A percentile compares a stretch with the other conserved stretches of the same genome.
phyloP scores from a whole-genome alignment of 352 stramenopile species.

The Phytophthora citrophthora region DNA sequence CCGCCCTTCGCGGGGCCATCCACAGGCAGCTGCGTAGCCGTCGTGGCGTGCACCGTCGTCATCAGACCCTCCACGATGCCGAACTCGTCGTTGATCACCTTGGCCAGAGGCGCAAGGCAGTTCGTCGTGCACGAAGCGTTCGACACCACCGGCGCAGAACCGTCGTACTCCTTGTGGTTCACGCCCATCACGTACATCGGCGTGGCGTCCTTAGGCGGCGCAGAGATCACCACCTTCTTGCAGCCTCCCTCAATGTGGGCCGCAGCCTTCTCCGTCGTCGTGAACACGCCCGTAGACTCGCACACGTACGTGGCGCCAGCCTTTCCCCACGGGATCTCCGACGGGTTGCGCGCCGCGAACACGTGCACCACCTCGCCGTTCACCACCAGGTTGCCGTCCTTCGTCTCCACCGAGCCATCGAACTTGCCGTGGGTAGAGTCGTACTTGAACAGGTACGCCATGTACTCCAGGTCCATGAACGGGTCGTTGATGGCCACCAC shows the following conservation, averaged over 20 bases:
- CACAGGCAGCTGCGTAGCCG: constrained; percentile 97
- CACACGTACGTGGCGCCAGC: constrained; percentile 94
- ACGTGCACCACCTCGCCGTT: constrained; percentile 94
- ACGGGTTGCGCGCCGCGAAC: constrained; percentile 93
- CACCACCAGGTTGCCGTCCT: constrained; percentile 88
- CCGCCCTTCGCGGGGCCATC: constrained; percentile 93
- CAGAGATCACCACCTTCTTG: constrained; percentile 97
- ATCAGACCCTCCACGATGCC: constrained; percentile 98
- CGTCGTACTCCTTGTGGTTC: constrained; percentile 95
- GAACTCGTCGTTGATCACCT: constrained; percentile 99
- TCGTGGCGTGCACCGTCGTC: constrained; percentile 99
- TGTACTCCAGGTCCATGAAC: constrained; percentile 96
- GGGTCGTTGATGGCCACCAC: constrained; percentile 95
- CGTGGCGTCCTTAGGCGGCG: constrained; percentile 96
- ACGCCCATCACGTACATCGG: constrained; percentile 99
- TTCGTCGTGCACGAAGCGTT: constrained; percentile 99
- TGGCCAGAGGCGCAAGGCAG: constrained; percentile 97
- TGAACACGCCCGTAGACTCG: constrained; percentile 86
- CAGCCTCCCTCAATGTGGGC: constrained; percentile 92
- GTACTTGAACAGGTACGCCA: constrained; percentile 93
- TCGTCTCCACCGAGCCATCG: constrained; percentile 78
- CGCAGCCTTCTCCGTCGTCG: constrained; percentile 92
- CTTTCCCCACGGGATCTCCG: constrained; percentile 92
- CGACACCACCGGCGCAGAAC: constrained; percentile 95
- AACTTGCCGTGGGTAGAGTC: constrained; percentile 94